A percentile compares a stretch with the other conserved stretches of the same genome.
These are phyloP conservation scores for Mitragyna speciosa DNA, from an alignment of 257 asterid species.

Conservation along the genomic window DNA sequence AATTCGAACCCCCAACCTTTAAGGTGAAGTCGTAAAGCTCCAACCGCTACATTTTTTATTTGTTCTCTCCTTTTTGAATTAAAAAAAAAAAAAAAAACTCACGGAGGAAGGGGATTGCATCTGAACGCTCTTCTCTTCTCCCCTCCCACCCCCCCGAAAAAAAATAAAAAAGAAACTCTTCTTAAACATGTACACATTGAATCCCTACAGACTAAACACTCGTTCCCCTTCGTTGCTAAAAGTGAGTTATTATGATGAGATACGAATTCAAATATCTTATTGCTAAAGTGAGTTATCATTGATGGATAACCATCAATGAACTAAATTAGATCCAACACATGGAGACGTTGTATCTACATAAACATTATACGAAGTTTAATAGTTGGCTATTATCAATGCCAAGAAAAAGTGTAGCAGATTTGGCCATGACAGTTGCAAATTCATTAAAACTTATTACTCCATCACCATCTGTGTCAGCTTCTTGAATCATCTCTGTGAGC, in stretches of 20 bases:
- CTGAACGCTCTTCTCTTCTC: no score
- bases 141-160: no score
- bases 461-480: slow-evolving; percentile 87
- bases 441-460: slow-evolving; percentile 77
- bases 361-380: background rate
- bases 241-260: background rate
- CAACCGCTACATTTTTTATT: no score
- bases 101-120: background rate
- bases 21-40: no score
- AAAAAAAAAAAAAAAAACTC: no score
- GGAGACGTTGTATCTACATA: background rate
- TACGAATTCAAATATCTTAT: background rate
- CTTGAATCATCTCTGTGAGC: slow-evolving; percentile 74
- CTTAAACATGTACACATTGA: background rate
- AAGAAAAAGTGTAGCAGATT: slow-evolving; percentile 65
- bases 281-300: background rate
- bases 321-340: slow-evolving; percentile 11
- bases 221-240: background rate
- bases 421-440: slow-evolving; percentile 67
- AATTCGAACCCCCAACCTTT: no score
- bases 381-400: slow-evolving; percentile 31
- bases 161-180: no score
- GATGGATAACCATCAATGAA: background rate
- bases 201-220: background rate
- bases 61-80: no score